Conservation (phyloP, 2,329 filamentous ascomycete genomes). For the Polytolypa hystricis region DNA sequence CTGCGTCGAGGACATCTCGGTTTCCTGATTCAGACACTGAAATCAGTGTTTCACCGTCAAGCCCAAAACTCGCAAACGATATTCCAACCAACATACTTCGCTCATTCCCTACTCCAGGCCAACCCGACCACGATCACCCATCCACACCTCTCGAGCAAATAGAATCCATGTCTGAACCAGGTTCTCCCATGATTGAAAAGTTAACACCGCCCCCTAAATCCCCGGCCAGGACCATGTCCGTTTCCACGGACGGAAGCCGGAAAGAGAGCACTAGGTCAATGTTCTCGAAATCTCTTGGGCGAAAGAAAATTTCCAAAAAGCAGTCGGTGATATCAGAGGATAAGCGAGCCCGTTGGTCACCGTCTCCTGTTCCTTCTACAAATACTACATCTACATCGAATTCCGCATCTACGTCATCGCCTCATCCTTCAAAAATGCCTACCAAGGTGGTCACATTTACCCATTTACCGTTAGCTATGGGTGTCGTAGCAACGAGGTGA, state of each 20-base stretch:
- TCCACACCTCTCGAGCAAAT: no score
- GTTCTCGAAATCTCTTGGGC: neutral
- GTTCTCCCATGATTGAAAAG: neutral
- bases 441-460: no score
- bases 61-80: neutral
- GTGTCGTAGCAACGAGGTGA: no score
- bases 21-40: slow-evolving; percentile 2
- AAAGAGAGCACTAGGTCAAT: neutral
- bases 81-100: neutral
- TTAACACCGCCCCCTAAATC: slow-evolving; percentile 1
- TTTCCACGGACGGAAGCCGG: neutral
- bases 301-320: slow-evolving; percentile 5
- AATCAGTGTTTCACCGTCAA: neutral
- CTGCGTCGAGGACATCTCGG: slow-evolving; percentile 3
- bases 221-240: slow-evolving; percentile 2
- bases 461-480: no score
- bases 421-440: no score
- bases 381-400: no score
- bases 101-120: neutral
- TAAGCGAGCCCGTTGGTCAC: neutral
- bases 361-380: neutral
- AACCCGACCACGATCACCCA: neutral
- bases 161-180: no score
- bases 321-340: neutral
- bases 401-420: no score